phyloP scores from a whole-genome alignment of 2,329 filamentous ascomycete species.

The Trichoderma harzianum region DNA sequence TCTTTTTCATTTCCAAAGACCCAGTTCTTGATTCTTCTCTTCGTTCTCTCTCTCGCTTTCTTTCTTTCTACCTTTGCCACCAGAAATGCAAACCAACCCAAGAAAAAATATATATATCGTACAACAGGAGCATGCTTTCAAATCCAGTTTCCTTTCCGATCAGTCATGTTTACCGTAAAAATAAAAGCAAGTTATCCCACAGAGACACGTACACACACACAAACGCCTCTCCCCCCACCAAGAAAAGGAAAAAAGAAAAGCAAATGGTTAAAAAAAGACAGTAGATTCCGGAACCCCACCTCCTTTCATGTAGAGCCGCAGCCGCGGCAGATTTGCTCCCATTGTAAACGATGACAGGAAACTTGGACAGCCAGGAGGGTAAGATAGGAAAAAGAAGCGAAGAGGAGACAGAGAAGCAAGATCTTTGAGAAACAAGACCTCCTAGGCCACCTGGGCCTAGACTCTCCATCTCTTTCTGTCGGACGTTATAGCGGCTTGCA shows the following conservation, averaged over 20 bases:
- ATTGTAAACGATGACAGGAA: slow-evolving; percentile 3
- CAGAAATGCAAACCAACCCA: slow-evolving; percentile 24
- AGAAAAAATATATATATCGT: slow-evolving; percentile 26
- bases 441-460: not conserved
- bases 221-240: not conserved
- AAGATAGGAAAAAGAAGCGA: not conserved
- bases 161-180: slow-evolving; percentile 25
- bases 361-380: not conserved
- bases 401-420: not conserved
- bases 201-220: slow-evolving; percentile 16
- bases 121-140: slow-evolving; percentile 29
- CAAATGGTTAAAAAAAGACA: not conserved
- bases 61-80: slow-evolving; percentile 6
- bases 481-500: not conserved
- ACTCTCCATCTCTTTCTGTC: not conserved
- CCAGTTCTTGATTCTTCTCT: slow-evolving; percentile 14
- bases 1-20: not conserved
- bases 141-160: slow-evolving; percentile 16
- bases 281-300: slow-evolving; percentile 5
- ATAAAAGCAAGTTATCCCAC: slow-evolving; percentile 22
- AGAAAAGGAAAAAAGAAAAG: not conserved
- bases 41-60: not conserved
- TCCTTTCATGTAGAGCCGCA: slow-evolving; percentile 13
- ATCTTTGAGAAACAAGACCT: not conserved
- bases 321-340: not conserved